These are phyloP conservation scores for Aurifilum marmelostoma DNA, from an alignment of 2,329 filamentous ascomycete species.

Conservation along the genomic window DNA sequence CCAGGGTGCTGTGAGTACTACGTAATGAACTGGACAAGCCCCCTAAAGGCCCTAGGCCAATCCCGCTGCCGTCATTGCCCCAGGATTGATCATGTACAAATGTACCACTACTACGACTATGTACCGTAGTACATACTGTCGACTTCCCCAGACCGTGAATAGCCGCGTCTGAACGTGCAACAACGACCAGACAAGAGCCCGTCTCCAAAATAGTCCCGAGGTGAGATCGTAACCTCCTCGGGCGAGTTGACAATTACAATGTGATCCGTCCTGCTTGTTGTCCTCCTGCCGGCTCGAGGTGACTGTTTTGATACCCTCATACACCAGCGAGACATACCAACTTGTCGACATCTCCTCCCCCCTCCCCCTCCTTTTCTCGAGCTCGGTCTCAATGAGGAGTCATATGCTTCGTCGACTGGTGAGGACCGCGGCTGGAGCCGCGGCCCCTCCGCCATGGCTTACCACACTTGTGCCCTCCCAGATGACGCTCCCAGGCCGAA, in stretches of 20 bases:
- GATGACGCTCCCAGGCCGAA: constrained; percentile 28
- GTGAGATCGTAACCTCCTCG: constrained; percentile 12
- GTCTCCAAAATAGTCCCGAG: not conserved
- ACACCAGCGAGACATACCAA: not conserved
- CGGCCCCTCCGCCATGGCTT: constrained; percentile 22
- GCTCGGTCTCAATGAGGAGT: constrained; percentile 17
- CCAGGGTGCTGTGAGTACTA: not conserved
- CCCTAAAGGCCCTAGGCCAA: not conserved
- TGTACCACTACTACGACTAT: not conserved
- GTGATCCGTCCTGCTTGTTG: constrained; percentile 1
- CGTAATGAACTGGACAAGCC: not conserved
- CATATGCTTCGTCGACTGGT: constrained; percentile 22
- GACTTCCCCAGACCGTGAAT: constrained; percentile 18
- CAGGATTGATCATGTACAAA: not conserved
- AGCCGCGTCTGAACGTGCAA: constrained; percentile 18
- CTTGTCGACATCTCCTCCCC: not conserved
- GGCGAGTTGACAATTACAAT: constrained; percentile 12
- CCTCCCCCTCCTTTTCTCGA: not conserved
- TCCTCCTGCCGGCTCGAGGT: not conserved
- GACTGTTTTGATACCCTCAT: not conserved
- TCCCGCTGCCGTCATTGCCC: constrained; percentile 5
- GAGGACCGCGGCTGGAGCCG: constrained; percentile 23
- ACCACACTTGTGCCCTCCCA: constrained; percentile 27
- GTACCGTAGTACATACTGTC: not conserved
- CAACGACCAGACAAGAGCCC: constrained; percentile 9